Evolutionary conservation across 2,329 filamentous ascomycete species (phyloP), one percentile per base, ranked within the genome.

Genomic region (Botryotinia narcissicola): DNA sequence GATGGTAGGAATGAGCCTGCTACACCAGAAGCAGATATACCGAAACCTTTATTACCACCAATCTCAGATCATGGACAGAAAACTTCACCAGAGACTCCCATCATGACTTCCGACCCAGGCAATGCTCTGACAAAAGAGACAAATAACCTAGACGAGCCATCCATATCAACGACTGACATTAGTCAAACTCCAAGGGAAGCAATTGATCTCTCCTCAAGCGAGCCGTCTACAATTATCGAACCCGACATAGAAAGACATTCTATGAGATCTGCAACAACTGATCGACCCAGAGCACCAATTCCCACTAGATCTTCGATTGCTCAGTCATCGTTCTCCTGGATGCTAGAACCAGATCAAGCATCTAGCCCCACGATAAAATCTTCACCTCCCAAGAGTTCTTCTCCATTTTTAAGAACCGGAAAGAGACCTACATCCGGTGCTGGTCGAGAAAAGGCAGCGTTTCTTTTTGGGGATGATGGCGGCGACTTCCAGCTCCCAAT

Each of bases 301-400:
- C 89, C 88, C 0, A 89, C 89, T 32, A 86, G 91, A 35, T 92
- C 91, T 5, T 89, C 87, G 0, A 85, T 94, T 48, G 91, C 91
- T 1, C 91, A 93, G 76, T 93, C 92, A 12, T 92, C 90, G 6
- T 94, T 93, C 81, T 90, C 92, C 1, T 94, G 91, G 91, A 94
- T 94, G 91, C 85, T 94, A 3, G 90, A 90, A 76, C 87, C 80
- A 46, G 80, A 81, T 71, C 73, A 70, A 18, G 71, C 78, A 42
- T 74, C 76, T 32, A 67, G 54, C 32, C 76, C 77, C 16, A 62
- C 72, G 4, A 51, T 71, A 3, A 76, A 75, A 69, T 71, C 77
- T 37, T 76, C 77, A 54, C 73, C 79, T 4, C 78, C 78, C 20
- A 80, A 78, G 71, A 73, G 76, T n/a, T 67, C 77, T 7, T 77